These are phyloP conservation scores for Pythium brassicae DNA, from an alignment of 352 stramenopile genomes.

Conservation along the genomic window DNA sequence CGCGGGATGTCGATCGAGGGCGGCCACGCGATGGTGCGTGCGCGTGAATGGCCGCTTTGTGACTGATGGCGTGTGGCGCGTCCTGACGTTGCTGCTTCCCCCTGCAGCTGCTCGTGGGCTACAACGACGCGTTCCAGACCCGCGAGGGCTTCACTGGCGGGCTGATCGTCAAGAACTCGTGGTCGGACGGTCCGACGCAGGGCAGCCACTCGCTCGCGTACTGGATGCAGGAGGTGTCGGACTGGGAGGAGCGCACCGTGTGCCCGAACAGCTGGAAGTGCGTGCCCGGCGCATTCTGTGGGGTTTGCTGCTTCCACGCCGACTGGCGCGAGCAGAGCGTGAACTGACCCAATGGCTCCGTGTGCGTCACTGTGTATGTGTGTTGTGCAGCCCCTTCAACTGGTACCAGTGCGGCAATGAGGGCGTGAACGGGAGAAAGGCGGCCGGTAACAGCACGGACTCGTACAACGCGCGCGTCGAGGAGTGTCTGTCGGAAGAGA, in stretches of 20 bases:
- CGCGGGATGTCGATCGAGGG: conserved; percentile 77
- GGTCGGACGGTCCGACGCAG: conserved; percentile 52
- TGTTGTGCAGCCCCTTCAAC: conserved; percentile 55
- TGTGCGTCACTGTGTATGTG: not conserved
- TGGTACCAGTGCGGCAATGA: conserved; percentile 80
- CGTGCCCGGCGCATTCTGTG: conserved; percentile 4
- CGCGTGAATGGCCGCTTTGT: not conserved
- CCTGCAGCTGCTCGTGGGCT: conserved; percentile 68
- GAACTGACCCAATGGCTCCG: not conserved
- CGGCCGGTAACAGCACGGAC: conserved; percentile 20
- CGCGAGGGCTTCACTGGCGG: conserved; percentile 72
- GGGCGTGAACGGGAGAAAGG: conserved; percentile 29
- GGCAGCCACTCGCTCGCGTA: conserved; percentile 74
- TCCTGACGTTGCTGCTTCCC: not conserved
- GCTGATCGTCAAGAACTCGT: conserved; percentile 79
- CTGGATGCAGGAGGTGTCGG: conserved; percentile 79
- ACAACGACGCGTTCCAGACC: conserved; percentile 72
- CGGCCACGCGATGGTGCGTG: conserved; percentile 68
- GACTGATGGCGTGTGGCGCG: not conserved
- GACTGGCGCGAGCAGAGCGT: too few species aligned
- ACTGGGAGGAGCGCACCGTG: conserved; percentile 76
- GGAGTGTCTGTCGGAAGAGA: conserved; percentile 59
- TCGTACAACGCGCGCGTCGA: conserved; percentile 48
- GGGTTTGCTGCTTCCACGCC: not conserved
- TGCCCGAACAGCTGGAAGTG: conserved; percentile 83